Evolutionary conservation across 1,284 basidiomycete genomes (phyloP).

Genomic region (Coniferiporia sulphurascens): DNA sequence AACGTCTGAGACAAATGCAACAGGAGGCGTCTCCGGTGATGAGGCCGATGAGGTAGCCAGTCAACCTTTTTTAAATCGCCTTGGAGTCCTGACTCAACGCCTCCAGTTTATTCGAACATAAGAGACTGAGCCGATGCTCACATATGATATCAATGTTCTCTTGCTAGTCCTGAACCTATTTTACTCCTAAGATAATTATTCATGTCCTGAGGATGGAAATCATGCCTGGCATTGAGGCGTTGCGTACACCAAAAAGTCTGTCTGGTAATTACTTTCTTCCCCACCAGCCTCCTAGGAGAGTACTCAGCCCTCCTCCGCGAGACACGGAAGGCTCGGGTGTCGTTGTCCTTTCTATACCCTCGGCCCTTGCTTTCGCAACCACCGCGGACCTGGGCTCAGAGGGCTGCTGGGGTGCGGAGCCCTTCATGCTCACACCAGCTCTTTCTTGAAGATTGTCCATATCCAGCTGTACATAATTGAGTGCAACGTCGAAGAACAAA

Average conservation of each 20-base stretch:
- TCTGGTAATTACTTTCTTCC: conserved; percentile 31
- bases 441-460: conserved; percentile 71
- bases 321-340: conserved; percentile 37
- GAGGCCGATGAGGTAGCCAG: conserved; percentile 40
- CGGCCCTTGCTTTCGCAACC: conserved; percentile 30
- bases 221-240: too few relatives aligned
- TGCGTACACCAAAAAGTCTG: too few relatives aligned
- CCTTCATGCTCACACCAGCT: conserved; percentile 51
- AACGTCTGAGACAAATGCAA: conserved; percentile 50
- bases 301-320: conserved; percentile 35
- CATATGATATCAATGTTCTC: too few relatives aligned
- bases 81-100: neutral
- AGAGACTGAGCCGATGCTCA: too few relatives aligned
- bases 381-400: neutral
- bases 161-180: too few relatives aligned
- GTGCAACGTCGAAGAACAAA: conserved; percentile 90
- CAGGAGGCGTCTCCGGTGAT: conserved; percentile 48
- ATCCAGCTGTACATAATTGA: conserved; percentile 85
- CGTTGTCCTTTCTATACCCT: conserved; percentile 32
- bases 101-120: neutral
- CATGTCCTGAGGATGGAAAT: too few relatives aligned
- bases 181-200: too few relatives aligned
- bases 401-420: conserved; percentile 25
- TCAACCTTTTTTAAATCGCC: neutral
- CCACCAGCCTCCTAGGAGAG: conserved; percentile 54